A percentile compares a stretch with the other conserved stretches of the same genome.
phyloP scores from a whole-genome alignment of 768 basidiomycete species.

The Tricholoma terreum region DNA sequence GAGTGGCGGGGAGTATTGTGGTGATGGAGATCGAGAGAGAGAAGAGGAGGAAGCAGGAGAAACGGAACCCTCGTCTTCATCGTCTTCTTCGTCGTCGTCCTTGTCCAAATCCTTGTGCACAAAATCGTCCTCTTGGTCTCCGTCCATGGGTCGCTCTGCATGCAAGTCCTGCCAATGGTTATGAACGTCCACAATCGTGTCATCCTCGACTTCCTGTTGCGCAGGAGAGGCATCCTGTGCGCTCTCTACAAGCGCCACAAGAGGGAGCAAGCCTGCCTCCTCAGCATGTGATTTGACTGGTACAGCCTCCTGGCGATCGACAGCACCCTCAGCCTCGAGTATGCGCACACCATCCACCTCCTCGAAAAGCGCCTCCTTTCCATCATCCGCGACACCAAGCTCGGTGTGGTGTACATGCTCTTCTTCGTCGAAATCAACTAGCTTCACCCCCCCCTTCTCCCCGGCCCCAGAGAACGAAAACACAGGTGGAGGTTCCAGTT shows the following conservation, averaged over 20 bases:
- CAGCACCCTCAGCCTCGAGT: neutral
- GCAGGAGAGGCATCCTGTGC: too few species aligned
- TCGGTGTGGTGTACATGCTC: neutral
- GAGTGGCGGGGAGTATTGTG: neutral
- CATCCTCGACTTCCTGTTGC: neutral
- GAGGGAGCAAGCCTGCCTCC: neutral
- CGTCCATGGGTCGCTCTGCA: neutral
- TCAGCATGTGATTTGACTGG: neutral
- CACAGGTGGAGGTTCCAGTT: neutral
- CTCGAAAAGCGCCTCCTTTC: neutral
- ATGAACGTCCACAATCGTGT: neutral
- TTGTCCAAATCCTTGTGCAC: too few species aligned
- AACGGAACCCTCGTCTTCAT: neutral
- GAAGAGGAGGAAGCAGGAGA: neutral
- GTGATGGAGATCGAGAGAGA: neutral
- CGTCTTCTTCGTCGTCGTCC: neutral
- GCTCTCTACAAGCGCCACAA: too few species aligned
- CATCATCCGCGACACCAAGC: neutral
- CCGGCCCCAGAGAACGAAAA: neutral
- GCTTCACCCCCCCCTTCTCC: neutral
- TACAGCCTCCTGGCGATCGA: neutral
- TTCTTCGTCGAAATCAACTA: conserved; percentile 8
- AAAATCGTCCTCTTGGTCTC: neutral
- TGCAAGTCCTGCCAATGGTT: neutral
- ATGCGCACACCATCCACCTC: neutral